Evolutionary conservation across 805 yeast genomes (phyloP).

Genomic region (Barnettozyma pratensis): DNA sequence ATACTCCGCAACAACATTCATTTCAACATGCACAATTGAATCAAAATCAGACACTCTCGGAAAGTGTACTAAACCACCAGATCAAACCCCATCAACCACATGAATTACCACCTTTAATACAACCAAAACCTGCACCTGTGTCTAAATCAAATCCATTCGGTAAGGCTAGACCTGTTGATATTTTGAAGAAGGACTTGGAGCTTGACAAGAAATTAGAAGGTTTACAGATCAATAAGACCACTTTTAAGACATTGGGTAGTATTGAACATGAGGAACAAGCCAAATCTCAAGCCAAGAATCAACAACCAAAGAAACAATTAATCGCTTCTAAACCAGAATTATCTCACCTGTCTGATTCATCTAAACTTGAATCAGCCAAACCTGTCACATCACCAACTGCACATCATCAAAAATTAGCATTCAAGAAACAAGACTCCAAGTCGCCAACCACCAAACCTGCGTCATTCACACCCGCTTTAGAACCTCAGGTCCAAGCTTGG

Average conservation of each 20-base stretch:
- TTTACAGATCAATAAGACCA: constrained; percentile 42
- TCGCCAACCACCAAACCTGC: background rate
- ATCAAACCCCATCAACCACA: constrained; percentile 4
- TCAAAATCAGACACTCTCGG: background rate
- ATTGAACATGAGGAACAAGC: constrained; percentile 3
- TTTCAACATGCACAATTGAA: background rate
- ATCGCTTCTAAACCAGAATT: background rate
- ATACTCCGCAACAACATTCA: background rate
- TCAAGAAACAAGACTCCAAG: constrained; percentile 2
- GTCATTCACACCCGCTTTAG: constrained; percentile 3
- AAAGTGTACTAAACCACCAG: constrained; percentile 2
- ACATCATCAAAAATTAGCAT: background rate
- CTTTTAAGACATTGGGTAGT: constrained; percentile 23
- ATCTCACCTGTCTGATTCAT: background rate
- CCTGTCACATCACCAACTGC: background rate
- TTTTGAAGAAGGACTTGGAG: constrained; percentile 57
- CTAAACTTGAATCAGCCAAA: background rate
- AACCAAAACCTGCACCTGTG: constrained; percentile 21
- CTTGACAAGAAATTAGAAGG: constrained; percentile 45
- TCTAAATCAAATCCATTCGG: constrained; percentile 71
- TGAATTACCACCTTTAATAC: constrained; percentile 15
- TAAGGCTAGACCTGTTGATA: constrained; percentile 80
- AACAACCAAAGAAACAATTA: background rate
- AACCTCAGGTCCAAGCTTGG: constrained; percentile 1
- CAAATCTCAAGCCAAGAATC: no score